Base-by-base conservation (phyloP, 2,329 filamentous ascomycete species). In the Colletotrichum gloeosporioides region DNA sequence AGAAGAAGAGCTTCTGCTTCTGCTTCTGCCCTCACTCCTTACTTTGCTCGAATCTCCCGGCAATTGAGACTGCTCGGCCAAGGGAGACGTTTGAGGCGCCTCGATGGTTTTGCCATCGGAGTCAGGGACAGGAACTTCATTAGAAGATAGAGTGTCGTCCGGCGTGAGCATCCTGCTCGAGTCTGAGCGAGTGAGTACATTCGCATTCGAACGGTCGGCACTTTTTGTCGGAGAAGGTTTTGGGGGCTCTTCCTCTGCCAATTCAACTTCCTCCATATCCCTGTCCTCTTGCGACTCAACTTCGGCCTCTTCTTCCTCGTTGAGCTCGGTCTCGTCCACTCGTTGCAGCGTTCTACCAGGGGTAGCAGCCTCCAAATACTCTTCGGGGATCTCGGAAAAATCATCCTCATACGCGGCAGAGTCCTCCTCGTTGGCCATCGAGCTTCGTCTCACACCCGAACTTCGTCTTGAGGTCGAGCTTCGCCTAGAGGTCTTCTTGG, bases 371-470 rank as follows among this genome's bases (percentile, higher is more conserved):
- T 85, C 85, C 6, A 92, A 85, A 4, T 91, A 83, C 6, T 82
- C 85, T 18, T 89, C 86, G 1, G 90, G 89, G 18, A 92, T 90
- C 68, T 90, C 89, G 0, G 90, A 92, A 78, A 92, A 92, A 0
- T 89, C 90, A 77, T 92, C 90, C 2, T 91, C 88, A 61, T 90
- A 89, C 32, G 81, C 66, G 53, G 82, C 82, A 4, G 83, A 80
- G 27, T 85, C 82, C 3, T 84, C 81, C 3, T 82, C 79, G 4
- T 80, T 80, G 1, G 78, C 75, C 70, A 71, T 59, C 13, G 67
- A 69, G 44, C 32, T 68, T 15, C 69, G 63, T 39, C 59, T 34
- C 18, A 29, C 31, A 31, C 29, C 53, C 13, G 67, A 71, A 32
- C 39, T 68, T 25, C 76, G 68, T 22, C 59, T 63, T 34, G 59